These are phyloP conservation scores for Cynanchum wilfordii DNA, from an alignment of 257 asterid genomes.

Conservation along the genomic window DNA sequence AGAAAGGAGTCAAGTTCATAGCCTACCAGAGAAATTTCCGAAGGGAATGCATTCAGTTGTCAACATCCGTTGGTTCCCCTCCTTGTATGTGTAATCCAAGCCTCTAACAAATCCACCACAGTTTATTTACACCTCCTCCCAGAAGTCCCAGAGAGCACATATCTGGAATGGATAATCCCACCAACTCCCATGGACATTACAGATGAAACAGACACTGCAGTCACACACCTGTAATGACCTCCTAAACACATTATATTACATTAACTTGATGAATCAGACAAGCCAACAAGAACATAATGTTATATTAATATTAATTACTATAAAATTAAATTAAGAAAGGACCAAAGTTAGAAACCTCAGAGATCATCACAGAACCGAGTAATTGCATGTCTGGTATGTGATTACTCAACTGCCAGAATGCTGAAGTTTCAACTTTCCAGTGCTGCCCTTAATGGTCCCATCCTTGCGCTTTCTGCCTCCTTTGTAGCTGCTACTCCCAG, in stretches of 20 bases:
- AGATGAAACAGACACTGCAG: neutral
- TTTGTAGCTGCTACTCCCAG: constrained; percentile 54
- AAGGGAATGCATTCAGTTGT: neutral
- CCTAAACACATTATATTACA: constrained; percentile 6
- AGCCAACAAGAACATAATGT: constrained; percentile 2
- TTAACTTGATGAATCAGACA: neutral
- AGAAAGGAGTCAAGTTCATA: neutral
- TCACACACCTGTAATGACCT: neutral
- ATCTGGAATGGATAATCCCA: neutral
- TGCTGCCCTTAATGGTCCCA: neutral
- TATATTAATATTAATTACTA: neutral
- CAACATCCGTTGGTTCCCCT: neutral
- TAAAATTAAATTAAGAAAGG: neutral
- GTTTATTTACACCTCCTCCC: neutral
- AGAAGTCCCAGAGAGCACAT: neutral
- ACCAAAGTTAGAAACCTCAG: neutral
- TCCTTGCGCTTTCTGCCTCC: constrained; percentile 24
- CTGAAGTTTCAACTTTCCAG: constrained; percentile 6
- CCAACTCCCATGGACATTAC: neutral
- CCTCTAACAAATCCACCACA: neutral
- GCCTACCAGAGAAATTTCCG: neutral
- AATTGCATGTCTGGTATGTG: neutral
- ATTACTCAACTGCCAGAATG: neutral
- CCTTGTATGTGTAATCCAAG: neutral
- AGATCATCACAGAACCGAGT: neutral